Base-by-base conservation (phyloP, 2,329 filamentous ascomycete genomes). In the Colletotrichum tofieldiae region DNA sequence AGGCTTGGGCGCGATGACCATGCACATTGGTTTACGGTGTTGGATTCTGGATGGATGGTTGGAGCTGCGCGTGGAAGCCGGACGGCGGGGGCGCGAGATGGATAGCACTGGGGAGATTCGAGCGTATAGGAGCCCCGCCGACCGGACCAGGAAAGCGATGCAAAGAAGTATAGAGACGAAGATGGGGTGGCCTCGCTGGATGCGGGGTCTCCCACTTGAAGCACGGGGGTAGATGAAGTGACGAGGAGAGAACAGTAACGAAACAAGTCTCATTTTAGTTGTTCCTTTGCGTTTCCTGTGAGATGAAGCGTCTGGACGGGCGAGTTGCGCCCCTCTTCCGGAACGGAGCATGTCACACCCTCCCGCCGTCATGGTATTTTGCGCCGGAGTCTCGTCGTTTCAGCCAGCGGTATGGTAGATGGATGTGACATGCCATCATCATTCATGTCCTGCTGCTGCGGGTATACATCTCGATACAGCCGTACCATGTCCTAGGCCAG, bases 211-310 rank as follows among this genome's bases (percentile, higher is more conserved):
- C 26, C 23, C n/a, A 18, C 52, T 23, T 29, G 58, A 58, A 23
- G 58, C 20, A 18, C 60, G 32, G 11, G 49, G 39, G 43, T 65
- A 64, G 65, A 72, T 26, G 52, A 52, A 52, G 45, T 26, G 47
- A 64, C 54, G 59, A 65, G 29, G 43, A 63, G 59, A 59, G 37
- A 59, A 45, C 18, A 65, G 51, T 32, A 41, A 68, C 65, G 23
- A 69, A 55, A 59, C 16, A 26, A 69, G 37, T 60, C 47, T 55
- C 41, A 20, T n/a, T 20, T 32, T 26, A 49, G 41, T 54, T 41
- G 41, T 47, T 71, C 43, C 43, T 60, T n/a, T 54, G 9, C 39
- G 39, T 54, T 29, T 45, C 16, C 23, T 41, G 56, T 9, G 26
- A 12, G 49, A 54, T 14, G 26, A 23, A 26, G 45, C 8, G 62